Conservation (phyloP, 1,139 yeast genomes). For the Tardiomyces blankii region DNA sequence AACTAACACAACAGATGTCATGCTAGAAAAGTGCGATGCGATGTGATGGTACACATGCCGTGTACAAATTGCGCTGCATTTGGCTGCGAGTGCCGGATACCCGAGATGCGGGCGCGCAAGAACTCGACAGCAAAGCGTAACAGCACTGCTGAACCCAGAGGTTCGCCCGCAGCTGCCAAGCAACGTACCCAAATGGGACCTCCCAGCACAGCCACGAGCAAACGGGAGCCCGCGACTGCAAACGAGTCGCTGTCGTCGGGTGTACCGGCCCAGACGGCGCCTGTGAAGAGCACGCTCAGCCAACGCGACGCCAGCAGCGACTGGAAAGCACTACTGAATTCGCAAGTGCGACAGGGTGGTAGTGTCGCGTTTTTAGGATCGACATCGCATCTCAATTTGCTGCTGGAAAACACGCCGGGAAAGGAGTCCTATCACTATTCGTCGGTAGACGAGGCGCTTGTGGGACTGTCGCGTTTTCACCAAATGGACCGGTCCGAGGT, state of each 20-base stretch:
- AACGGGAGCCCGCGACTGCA: no score
- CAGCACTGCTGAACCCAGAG: neutral
- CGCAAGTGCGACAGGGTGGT: constrained; percentile 4
- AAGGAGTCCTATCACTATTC: constrained; percentile 25
- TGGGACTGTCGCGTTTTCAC: constrained; percentile 17
- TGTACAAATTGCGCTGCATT: constrained; percentile 70
- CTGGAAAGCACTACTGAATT: constrained; percentile 10
- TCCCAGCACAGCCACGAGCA: no score
- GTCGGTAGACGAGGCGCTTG: constrained; percentile 22
- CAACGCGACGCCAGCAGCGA: constrained; percentile 2
- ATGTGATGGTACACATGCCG: constrained; percentile 60
- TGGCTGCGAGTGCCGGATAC: constrained; percentile 61
- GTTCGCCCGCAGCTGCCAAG: neutral
- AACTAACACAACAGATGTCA: constrained; percentile 32
- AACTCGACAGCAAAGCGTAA: constrained; percentile 4
- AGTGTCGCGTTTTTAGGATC: constrained; percentile 5
- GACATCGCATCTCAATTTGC: constrained; percentile 7
- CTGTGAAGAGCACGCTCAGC: neutral
- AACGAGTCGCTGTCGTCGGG: neutral
- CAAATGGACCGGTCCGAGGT: constrained; percentile 53
- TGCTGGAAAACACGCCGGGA: constrained; percentile 22
- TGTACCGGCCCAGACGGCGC: neutral
- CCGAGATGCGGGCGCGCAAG: constrained; percentile 31
- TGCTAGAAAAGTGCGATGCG: constrained; percentile 61
- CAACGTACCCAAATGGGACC: no score